Percentiles rank a stretch among this genome's conserved stretches.
These are phyloP conservation scores for Syzygium jambos DNA, from an alignment of 345 rosid genomes.

Conservation along the genomic window DNA sequence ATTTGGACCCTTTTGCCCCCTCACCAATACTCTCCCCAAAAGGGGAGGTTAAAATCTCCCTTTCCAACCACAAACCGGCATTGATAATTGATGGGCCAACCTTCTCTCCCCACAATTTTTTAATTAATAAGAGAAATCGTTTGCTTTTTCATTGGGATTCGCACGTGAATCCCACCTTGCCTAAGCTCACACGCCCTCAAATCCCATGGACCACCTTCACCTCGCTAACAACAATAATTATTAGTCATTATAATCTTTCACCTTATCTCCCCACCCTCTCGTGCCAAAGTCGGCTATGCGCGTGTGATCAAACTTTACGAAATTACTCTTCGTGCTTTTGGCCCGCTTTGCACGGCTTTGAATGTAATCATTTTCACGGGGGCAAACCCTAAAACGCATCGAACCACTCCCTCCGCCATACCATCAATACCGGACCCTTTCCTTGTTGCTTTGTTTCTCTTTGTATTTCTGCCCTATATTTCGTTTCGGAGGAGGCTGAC, in stretches of 20 bases:
- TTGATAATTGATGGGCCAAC: conserved; percentile 39
- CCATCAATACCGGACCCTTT: not conserved
- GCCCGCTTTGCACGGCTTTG: not conserved
- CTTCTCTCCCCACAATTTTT: conserved; percentile 9
- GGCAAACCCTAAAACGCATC: not conserved
- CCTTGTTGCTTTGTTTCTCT: not conserved
- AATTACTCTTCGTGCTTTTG: not conserved
- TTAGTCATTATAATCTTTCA: not conserved
- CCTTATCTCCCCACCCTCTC: conserved; percentile 23
- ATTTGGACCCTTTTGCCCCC: not conserved
- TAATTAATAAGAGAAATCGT: not conserved
- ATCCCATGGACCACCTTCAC: not conserved
- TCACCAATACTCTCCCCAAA: not conserved
- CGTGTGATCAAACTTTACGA: conserved; percentile 6
- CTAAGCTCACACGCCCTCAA: conserved; percentile 23
- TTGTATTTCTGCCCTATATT: not conserved
- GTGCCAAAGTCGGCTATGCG: conserved; percentile 32
- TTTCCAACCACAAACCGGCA: conserved; percentile 35
- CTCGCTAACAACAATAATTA: not conserved
- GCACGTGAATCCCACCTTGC: conserved; percentile 58
- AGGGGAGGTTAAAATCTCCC: conserved; percentile 4
- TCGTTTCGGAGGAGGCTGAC: not conserved
- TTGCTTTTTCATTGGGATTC: conserved; percentile 14
- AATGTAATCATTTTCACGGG: not conserved
- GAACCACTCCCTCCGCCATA: not conserved